Evolutionary conservation across 2,329 filamentous ascomycete species (phyloP), one percentile per base, ranked within the genome.

Genomic region (Claviceps maximensis): DNA sequence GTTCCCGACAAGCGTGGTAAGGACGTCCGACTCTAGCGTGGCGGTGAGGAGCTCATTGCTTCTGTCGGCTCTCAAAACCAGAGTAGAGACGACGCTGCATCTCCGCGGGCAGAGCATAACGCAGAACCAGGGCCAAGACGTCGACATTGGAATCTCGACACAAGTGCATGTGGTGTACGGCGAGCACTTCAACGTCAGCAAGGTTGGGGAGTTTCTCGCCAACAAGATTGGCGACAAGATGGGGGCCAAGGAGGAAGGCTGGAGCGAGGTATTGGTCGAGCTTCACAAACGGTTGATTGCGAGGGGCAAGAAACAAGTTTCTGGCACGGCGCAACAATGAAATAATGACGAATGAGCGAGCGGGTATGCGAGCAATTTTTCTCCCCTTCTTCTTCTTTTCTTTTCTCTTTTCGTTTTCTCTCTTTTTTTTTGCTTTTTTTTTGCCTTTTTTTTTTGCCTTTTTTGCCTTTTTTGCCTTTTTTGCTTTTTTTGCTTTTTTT

Each of bases 131-230:
- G n/a, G n/a, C n/a, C n/a, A n/a, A n/a, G 74, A 75, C 3, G 68
- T 84, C 12, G 74, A 78, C 1, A 73, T 87, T 38, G 65, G 67
- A 15, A 69, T 86, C 25, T 69, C 68, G 6, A 73, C 76, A 1
- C 71, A 70, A 23, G 85, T 82, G 0, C 74, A 72, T 51, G 80
- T 90, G 1, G 72, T 89, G 2, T 93, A 93, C 63, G 87, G 87
- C 0, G 86, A 91, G 68, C 75, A 78, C 55, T 89, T 90, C 65
- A 87, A 88, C 58, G 80, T 82, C 58, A 78, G 74, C 49, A 89
- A 87, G 67, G 83, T 93, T 72, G 73, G 71, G n/a, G 84, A 88
- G 53, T 89, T 86, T 58, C 63, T 93, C 57, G 66, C 71, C 13
- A 75, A 76, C 38, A 64, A 63, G 74, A 76, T 64, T 69, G 84